These are phyloP conservation scores for Coemansia sp. DNA, from an alignment of 192 early-diverging fungal genomes.

Conservation along the genomic window DNA sequence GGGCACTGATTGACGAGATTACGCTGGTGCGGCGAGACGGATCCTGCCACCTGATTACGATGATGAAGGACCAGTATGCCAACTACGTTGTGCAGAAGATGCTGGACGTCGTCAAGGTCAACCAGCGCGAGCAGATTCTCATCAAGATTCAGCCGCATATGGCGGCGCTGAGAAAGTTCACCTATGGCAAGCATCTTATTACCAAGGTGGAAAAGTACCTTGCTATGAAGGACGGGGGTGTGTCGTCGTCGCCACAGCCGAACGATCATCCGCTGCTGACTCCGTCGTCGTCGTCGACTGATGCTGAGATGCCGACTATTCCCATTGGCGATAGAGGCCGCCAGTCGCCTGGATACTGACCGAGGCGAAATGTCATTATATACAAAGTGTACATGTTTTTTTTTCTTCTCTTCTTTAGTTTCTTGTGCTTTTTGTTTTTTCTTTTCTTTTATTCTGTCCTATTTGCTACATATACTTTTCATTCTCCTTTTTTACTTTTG, in stretches of 20 bases:
- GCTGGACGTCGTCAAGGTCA: constrained; percentile 95
- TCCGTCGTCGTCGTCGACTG: background rate
- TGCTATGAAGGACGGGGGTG: constrained; percentile 16
- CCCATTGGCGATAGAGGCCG: background rate
- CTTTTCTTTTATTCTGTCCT: background rate
- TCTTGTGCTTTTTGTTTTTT: background rate
- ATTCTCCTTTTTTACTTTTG: background rate
- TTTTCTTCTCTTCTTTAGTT: background rate
- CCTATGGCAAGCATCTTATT: constrained; percentile 98
- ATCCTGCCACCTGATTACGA: constrained; percentile 81
- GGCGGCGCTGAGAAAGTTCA: constrained; percentile 92
- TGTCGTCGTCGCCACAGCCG: constrained; percentile 8
- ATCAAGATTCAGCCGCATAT: constrained; percentile 93
- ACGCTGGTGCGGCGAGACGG: constrained; percentile 77
- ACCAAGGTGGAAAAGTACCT: constrained; percentile 61
- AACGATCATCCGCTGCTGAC: background rate
- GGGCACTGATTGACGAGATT: constrained; percentile 92
- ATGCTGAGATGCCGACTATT: background rate
- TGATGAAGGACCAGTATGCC: constrained; percentile 99
- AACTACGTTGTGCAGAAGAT: constrained; percentile 99
- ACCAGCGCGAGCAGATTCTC: constrained; percentile 88
- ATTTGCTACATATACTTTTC: background rate
- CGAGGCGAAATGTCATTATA: background rate
- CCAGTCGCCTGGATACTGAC: constrained; percentile 1
- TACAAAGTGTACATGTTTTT: constrained; percentile 5